Percentiles rank a stretch among this genome's conserved stretches.
Conservation (phyloP, 257 asterid genomes). For the Misopates orontium region DNA sequence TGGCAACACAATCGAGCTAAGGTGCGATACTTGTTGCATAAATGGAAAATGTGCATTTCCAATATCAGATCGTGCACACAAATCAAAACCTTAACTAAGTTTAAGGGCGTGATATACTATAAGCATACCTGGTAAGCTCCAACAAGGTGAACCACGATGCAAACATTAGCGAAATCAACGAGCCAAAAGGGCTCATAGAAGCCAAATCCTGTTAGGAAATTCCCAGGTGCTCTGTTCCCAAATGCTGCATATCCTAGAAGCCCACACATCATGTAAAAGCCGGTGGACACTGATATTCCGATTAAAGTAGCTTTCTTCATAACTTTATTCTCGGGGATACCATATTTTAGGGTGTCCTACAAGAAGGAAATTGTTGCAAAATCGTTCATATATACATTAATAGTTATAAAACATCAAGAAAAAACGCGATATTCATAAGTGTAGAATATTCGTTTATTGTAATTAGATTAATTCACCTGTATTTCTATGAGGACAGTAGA, state of each 20-base stretch:
- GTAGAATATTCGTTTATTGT: background rate
- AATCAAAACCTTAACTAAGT: too few relatives aligned
- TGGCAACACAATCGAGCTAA: background rate
- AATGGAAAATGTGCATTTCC: too few relatives aligned
- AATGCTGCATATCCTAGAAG: conserved; percentile 69
- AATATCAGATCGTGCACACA: too few relatives aligned
- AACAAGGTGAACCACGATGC: conserved; percentile 62
- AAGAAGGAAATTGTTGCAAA: background rate
- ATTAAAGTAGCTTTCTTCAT: conserved; percentile 53
- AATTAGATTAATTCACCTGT: conserved; percentile 37
- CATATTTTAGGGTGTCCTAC: conserved; percentile 62
- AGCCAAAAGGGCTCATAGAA: conserved; percentile 80
- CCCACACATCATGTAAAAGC: conserved; percentile 62
- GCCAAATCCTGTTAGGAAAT: conserved; percentile 74
- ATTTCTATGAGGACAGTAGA: conserved; percentile 61
- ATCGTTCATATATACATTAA: background rate
- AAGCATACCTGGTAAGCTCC: conserved; percentile 72
- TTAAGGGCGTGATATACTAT: too few relatives aligned
- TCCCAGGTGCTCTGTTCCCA: conserved; percentile 75
- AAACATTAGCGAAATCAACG: conserved; percentile 51
- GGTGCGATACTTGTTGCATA: too few relatives aligned
- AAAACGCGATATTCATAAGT: too few relatives aligned
- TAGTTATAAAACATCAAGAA: too few relatives aligned
- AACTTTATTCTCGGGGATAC: conserved; percentile 46
- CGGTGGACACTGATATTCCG: conserved; percentile 45